These are phyloP conservation scores for Galerina marginata DNA, from an alignment of 768 basidiomycete species.

Conservation along the genomic window DNA sequence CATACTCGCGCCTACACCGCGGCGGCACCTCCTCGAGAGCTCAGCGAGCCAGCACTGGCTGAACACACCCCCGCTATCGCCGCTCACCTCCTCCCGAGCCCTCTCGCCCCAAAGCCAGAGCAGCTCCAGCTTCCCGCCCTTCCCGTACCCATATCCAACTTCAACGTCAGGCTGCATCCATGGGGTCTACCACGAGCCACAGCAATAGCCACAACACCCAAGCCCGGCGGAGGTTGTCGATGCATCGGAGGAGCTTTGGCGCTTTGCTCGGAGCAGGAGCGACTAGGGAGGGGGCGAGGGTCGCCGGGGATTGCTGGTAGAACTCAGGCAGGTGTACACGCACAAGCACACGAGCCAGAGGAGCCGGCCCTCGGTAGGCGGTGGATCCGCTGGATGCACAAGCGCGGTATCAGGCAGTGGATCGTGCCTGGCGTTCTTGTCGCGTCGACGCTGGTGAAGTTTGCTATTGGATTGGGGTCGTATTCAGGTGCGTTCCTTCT, in stretches of 20 bases:
- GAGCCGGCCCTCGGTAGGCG: slow-evolving; percentile 54
- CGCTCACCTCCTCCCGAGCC: slow-evolving; percentile 50
- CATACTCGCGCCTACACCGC: slow-evolving; percentile 71
- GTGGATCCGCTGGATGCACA: slow-evolving; percentile 86
- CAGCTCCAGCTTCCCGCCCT: neutral
- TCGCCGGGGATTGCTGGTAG: slow-evolving; percentile 16
- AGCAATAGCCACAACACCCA: neutral
- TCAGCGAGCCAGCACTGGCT: slow-evolving; percentile 69
- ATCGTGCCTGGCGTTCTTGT: slow-evolving; percentile 62
- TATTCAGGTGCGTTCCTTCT: slow-evolving; percentile 74
- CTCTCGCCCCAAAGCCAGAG: slow-evolving; percentile 11
- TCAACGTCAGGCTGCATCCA: slow-evolving; percentile 1
- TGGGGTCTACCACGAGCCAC: slow-evolving; percentile 2
- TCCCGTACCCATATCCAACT: neutral
- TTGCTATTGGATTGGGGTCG: slow-evolving; percentile 72
- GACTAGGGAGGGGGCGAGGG: slow-evolving; percentile 16
- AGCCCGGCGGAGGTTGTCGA: slow-evolving; percentile 14
- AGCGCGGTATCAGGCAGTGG: slow-evolving; percentile 61
- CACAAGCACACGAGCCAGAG: slow-evolving; percentile 25
- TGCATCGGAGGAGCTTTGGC: slow-evolving; percentile 44
- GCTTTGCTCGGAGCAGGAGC: slow-evolving; percentile 42
- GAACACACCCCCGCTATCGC: slow-evolving; percentile 49
- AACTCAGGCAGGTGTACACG: neutral
- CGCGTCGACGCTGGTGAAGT: slow-evolving; percentile 63
- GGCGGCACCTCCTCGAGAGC: slow-evolving; percentile 65